Percentiles rank a stretch among this genome's conserved stretches.
Evolutionary conservation across 1,284 basidiomycete genomes (phyloP).

Genomic region (Boletus sp.): DNA sequence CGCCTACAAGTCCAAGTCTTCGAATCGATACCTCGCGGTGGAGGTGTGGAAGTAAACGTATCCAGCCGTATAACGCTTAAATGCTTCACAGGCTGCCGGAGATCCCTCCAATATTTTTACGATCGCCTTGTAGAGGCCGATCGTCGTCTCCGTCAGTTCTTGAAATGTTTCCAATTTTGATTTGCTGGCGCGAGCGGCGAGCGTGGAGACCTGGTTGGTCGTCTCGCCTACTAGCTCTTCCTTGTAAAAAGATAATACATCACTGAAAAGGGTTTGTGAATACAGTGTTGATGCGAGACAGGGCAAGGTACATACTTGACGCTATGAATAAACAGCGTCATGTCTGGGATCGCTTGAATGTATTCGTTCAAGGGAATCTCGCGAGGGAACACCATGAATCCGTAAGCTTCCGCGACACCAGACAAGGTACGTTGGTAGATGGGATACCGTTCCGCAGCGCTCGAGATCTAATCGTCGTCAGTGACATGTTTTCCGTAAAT

Average conservation of each 20-base stretch:
- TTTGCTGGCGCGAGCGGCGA: conserved; percentile 22
- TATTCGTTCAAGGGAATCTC: conserved; percentile 25
- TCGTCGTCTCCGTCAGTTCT: conserved; percentile 24
- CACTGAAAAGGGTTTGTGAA: conserved; percentile 21
- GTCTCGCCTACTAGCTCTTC: conserved; percentile 36
- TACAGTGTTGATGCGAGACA: not conserved
- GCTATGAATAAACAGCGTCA: conserved; percentile 29
- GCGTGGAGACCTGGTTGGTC: conserved; percentile 32
- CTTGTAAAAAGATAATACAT: conserved; percentile 27
- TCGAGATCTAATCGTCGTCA: conserved; percentile 17
- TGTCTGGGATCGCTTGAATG: conserved; percentile 34
- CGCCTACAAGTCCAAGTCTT: conserved; percentile 18
- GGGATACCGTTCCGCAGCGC: conserved; percentile 24
- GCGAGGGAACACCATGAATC: conserved; percentile 29
- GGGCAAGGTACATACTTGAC: conserved; percentile 30
- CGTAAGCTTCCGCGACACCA: conserved; percentile 29
- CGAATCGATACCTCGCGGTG: conserved; percentile 11
- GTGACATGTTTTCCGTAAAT: not conserved
- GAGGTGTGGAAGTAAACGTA: conserved; percentile 28
- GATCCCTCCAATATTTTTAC: conserved; percentile 21
- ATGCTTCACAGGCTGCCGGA: conserved; percentile 18
- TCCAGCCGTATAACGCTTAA: conserved; percentile 14
- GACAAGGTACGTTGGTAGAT: conserved; percentile 31
- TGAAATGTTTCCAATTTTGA: conserved; percentile 26
- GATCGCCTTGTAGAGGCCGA: conserved; percentile 16